Conservation (phyloP, 768 basidiomycete species). For the Boletus patriciae region DNA sequence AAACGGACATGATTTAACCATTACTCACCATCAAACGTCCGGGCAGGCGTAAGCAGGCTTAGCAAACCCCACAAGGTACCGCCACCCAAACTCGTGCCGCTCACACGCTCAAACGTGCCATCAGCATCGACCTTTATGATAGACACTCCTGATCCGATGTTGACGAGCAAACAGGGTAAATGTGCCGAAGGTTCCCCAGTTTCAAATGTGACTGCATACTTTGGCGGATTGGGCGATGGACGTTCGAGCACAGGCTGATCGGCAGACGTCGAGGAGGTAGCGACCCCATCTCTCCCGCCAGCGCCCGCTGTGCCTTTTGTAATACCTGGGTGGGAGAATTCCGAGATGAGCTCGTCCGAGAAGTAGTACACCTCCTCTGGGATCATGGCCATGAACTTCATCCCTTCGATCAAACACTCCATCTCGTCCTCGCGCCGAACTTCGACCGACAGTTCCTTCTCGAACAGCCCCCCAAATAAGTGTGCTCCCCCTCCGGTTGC, state of each 20-base stretch:
- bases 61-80: conserved; percentile 97
- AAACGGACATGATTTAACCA: not conserved
- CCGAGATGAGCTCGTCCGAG: conserved; percentile 93
- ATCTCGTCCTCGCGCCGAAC: conserved; percentile 95
- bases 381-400: conserved; percentile 94
- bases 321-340: conserved; percentile 41
- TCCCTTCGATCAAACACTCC: conserved; percentile 95
- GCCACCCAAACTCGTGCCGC: conserved; percentile 95
- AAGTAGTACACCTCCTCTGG: conserved; percentile 99
- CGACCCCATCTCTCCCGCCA: conserved; percentile 5
- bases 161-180: conserved; percentile 93
- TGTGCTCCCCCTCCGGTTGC: conserved; percentile 98
- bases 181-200: conserved; percentile 76
- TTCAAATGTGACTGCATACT: conserved; percentile 87
- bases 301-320: conserved; percentile 5
- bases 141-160: conserved; percentile 97
- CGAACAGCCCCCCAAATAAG: conserved; percentile 85
- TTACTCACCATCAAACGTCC: conserved; percentile 90
- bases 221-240: conserved; percentile 88
- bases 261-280: conserved; percentile 10
- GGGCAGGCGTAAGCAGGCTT: conserved; percentile 92
- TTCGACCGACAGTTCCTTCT: conserved; percentile 72
- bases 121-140: conserved; percentile 97
- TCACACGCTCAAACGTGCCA: conserved; percentile 93
- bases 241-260: conserved; percentile 54